These are phyloP conservation scores for Neospermospora avenae DNA, from an alignment of 2,329 filamentous ascomycete species.

Conservation along the genomic window DNA sequence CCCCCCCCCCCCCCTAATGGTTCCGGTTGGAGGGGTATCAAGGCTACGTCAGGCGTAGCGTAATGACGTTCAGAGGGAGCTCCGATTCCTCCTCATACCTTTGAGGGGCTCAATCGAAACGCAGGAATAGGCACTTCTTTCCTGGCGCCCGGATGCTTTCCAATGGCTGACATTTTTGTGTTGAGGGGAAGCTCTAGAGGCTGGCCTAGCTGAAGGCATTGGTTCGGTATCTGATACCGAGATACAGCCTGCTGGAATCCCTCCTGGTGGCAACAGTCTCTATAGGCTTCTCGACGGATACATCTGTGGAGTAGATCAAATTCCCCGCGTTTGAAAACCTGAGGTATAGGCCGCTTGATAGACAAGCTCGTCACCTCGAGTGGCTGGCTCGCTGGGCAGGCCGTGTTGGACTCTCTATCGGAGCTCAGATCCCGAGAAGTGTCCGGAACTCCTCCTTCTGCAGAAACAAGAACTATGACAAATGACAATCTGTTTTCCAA, in stretches of 20 bases:
- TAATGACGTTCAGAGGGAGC: background rate
- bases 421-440: constrained; percentile 1
- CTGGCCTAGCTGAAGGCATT: background rate
- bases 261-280: background rate
- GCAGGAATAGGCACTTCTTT: background rate
- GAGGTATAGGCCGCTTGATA: background rate
- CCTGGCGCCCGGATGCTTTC: background rate
- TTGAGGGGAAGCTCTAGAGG: background rate
- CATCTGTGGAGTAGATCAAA: background rate
- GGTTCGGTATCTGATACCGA: background rate
- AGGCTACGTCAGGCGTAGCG: background rate
- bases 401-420: background rate
- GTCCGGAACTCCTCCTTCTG: background rate
- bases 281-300: background rate
- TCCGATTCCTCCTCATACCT: background rate
- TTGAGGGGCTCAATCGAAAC: background rate
- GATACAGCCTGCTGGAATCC: background rate
- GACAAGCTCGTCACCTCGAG: background rate
- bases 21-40: background rate
- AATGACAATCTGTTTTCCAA: background rate
- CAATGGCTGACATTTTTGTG: background rate
- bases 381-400: background rate
- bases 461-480: background rate
- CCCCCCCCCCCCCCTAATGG: too few relatives aligned
- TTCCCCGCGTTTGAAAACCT: background rate